These are phyloP conservation scores for Voacanga thouarsii DNA, from an alignment of 257 asterid species.

Conservation along the genomic window DNA sequence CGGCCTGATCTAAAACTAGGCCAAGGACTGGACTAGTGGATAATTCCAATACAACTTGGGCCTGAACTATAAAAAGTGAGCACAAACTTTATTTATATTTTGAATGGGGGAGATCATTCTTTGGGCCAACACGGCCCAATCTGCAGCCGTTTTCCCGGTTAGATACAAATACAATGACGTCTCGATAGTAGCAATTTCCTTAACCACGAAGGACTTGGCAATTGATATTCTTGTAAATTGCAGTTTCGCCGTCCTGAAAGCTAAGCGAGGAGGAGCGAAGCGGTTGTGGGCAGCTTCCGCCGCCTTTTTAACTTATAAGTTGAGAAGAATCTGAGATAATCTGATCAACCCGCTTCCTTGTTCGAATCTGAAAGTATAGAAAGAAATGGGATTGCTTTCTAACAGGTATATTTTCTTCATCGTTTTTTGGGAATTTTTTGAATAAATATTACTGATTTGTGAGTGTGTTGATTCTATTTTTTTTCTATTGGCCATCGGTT, in stretches of 20 bases:
- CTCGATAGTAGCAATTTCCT: not conserved
- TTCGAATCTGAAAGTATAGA: not conserved
- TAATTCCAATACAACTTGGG: too few relatives aligned
- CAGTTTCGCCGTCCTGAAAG: not conserved
- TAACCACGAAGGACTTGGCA: conserved; percentile 5
- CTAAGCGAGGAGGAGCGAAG: conserved; percentile 1
- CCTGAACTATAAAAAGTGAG: not conserved
- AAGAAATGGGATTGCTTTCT: conserved; percentile 35
- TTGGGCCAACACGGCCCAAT: not conserved
- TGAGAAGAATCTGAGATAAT: not conserved
- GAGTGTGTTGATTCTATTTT: not conserved
- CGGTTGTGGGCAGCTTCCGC: conserved; percentile 5
- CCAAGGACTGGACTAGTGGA: not conserved
- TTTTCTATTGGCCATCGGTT: conserved; percentile 1
- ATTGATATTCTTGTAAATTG: not conserved
- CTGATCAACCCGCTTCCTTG: not conserved
- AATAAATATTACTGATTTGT: not conserved
- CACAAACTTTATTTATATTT: too few relatives aligned
- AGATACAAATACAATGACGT: not conserved
- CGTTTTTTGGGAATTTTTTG: not conserved
- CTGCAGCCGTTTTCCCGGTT: not conserved
- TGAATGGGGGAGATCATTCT: too few relatives aligned
- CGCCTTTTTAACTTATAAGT: not conserved
- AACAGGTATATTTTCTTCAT: conserved; percentile 24
- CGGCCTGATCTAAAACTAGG: not conserved